phyloP scores from a whole-genome alignment of 176 grass and related monocot species.

The Ensete glaucum region DNA sequence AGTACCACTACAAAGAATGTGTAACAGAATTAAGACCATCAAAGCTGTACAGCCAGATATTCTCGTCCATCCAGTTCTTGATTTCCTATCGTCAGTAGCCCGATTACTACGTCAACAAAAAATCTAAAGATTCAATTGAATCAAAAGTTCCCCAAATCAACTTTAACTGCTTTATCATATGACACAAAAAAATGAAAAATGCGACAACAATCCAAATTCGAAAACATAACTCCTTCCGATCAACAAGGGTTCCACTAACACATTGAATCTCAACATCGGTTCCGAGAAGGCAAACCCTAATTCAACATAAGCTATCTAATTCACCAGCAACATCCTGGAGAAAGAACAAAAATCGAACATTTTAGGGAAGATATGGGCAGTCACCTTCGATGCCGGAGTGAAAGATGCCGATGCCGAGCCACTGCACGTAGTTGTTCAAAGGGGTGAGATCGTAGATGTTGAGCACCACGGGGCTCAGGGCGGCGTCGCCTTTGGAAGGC shows the following conservation, averaged over 20 bases:
- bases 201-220: background rate
- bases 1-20: too few relatives aligned
- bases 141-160: background rate
- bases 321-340: background rate
- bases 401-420: slow-evolving; percentile 94
- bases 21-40: too few relatives aligned
- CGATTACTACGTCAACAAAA: background rate
- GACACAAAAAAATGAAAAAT: background rate
- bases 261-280: background rate
- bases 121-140: background rate
- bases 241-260: background rate
- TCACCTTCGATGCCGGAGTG: slow-evolving; percentile 93
- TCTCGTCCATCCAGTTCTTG: too few relatives aligned
- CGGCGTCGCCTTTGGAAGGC: slow-evolving; percentile 20
- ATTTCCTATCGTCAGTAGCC: background rate
- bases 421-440: slow-evolving; percentile 89
- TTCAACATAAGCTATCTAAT: background rate
- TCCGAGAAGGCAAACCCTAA: background rate
- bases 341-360: background rate
- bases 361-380: background rate
- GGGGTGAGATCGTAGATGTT: slow-evolving; percentile 98
- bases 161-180: background rate
- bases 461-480: slow-evolving; percentile 37
- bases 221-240: background rate
- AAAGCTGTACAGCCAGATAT: too few relatives aligned